Conservation (phyloP, 1,139 yeast genomes). For the Taphrina populina region DNA sequence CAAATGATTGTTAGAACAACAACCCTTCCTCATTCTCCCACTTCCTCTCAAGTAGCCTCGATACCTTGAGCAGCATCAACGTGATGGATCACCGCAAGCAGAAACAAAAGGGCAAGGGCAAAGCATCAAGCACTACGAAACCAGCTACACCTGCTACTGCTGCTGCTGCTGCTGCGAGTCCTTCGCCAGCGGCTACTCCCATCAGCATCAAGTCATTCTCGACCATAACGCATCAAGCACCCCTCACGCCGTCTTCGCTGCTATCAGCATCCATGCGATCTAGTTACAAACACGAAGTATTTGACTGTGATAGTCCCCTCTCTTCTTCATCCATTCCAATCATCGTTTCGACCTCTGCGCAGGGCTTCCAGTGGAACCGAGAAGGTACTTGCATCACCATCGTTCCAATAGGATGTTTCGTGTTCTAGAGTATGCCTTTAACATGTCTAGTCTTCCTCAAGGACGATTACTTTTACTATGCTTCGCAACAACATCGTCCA, state of each 20-base stretch:
- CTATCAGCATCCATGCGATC: constrained; percentile 13
- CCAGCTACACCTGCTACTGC: neutral
- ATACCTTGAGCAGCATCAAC: neutral
- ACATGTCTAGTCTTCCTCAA: constrained; percentile 1
- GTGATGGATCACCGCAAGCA: constrained; percentile 9
- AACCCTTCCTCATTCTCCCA: neutral
- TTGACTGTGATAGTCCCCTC: constrained; percentile 1
- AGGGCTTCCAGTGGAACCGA: constrained; percentile 18
- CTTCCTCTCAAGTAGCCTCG: neutral
- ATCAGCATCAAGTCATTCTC: neutral
- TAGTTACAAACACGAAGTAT: constrained; percentile 6
- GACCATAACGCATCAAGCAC: neutral
- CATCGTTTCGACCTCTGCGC: constrained; percentile 8
- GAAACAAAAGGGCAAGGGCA: neutral
- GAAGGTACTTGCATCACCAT: neutral
- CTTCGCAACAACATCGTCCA: neutral
- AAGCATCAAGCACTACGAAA: constrained; percentile 8
- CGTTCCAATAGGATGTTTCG: neutral
- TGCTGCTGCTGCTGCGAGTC: neutral
- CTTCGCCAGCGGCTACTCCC: neutral
- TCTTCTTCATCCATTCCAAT: neutral
- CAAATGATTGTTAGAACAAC: constrained; percentile 1
- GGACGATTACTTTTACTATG: neutral
- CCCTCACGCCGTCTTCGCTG: neutral
- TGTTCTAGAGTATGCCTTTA: neutral